Base-by-base conservation (phyloP, 78 protist species). In the Dictyostelium firmibasis region DNA sequence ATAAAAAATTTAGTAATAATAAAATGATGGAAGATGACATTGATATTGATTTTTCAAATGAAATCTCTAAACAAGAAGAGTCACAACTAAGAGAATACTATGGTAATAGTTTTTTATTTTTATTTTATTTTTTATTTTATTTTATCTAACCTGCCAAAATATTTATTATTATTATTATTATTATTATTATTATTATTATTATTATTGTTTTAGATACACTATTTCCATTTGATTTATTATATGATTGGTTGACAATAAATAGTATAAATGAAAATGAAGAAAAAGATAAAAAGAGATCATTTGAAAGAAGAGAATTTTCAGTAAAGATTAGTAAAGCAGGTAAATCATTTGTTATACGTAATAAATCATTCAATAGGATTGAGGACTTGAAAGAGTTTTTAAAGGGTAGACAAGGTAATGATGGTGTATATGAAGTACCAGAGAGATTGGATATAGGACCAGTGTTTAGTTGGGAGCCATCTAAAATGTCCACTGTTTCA, bases 381-480 rank as follows among this genome's bases (percentile, higher is more conserved):
- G 62, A 78, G 18, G 74, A 89, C 0, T 20, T 89, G 18, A 67
- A 78, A 47, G 86, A 53, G 0, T 44, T 43, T 44, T 5, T 38
- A 38, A 78, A 53, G 50, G 93, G 93, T 43, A 35, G 23, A 64
- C 18, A 5, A 8, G 20, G 64, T 60, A 33, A 16, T 33, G 79
- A 27, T 18, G 43, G 47, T 33, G 36, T 13, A 20, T 33, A 29
- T 29, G 33, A 64, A 16, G 31, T 81, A 18, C 77, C 72, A 11
- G 87, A 81, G 3, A 89, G 53, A 81, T 44, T 89, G 9, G 94
- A 89, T 81, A 89, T 89, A 67, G 94, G 94, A 20, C 79, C 94
- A 10, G 31, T 89, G 7, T 89, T 70, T 47, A 69, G 33, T 47
- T 8, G 43, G 5, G 94, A 89, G 16, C 94, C 94, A 27, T 31